Evolutionary conservation across 179 eudicot species (phyloP), one percentile per base, ranked within the genome.

Genomic region (Silene vulgaris): DNA sequence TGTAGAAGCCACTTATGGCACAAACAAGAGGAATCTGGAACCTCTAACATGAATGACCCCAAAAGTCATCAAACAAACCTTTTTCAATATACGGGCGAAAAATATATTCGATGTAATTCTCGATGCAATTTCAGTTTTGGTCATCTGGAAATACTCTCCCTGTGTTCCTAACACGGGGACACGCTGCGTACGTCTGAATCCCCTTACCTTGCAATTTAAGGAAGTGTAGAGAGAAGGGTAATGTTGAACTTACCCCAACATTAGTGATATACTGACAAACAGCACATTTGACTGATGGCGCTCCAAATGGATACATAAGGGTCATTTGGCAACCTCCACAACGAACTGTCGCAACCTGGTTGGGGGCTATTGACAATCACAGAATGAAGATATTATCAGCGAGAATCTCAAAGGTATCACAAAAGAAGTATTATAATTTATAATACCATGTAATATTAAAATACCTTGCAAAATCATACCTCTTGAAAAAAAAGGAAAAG

Each of bases 231-330:
- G 8, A n/a, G 20, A 56, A 56, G 60, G 17, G 60, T 16, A 56
- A 56, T 16, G 60, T 56, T n/a, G 67, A 65, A 89, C 96, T 87
- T 78, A 92, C 97, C 72, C 87, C 93, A 21, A 88, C 87, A 74
- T 87, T 83, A 8, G 97, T 90, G 70, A 92, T 78, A 73, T 76
- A 84, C 19, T 92, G 93, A 82, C 97, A 92, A 83, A 92, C 85
- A 61, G 96, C 97, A 77, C 97, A 92, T 84, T 88, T 92, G 67
- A 92, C 97, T 40, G 97, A 92, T 32, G 90, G 90, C 48, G 92
- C 90, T 75, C 92, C 92, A 74, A 52, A 82, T 2, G 90, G 88
- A 79, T 88, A 88, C 92, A 88, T 88, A 17, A 88, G 88, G 40
- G 77, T 81, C 74, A 80, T 87, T 52, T 82, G 88, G 76, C 92